Conservation (phyloP, 495 filamentous ascomycete species). For the Penicillium silybi region DNA sequence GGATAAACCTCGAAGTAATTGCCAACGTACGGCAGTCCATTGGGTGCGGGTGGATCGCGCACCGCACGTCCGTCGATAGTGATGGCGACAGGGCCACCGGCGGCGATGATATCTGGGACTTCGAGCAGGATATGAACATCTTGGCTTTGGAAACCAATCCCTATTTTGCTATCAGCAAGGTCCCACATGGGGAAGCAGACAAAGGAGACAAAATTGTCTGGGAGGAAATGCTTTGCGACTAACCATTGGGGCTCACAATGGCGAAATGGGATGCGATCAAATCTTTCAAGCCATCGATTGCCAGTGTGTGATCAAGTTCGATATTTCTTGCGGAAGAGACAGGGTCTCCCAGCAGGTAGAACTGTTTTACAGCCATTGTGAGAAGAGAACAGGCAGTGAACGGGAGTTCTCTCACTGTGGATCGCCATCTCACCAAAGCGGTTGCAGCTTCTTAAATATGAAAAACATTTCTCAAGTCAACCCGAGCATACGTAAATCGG, state of each 20-base stretch:
- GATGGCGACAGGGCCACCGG: conserved; percentile 31
- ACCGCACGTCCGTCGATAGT: conserved; percentile 43
- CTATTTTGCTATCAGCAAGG: conserved; percentile 11
- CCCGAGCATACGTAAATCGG: background rate
- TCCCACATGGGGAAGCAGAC: background rate
- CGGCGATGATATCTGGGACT: conserved; percentile 26
- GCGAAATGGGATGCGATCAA: conserved; percentile 30
- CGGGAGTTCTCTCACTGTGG: background rate
- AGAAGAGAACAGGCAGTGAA: background rate
- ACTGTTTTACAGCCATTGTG: conserved; percentile 29
- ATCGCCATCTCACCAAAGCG: background rate
- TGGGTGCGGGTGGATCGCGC: conserved; percentile 41
- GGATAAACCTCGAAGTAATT: conserved; percentile 54
- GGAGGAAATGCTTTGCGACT: background rate
- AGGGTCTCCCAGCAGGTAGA: conserved; percentile 36
- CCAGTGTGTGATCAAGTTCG: conserved; percentile 16
- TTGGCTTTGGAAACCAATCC: conserved; percentile 36
- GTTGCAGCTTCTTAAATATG: background rate
- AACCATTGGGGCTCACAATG: conserved; percentile 19
- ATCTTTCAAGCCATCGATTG: conserved; percentile 25
- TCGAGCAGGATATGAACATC: conserved; percentile 19
- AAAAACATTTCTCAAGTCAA: background rate
- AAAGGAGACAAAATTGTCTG: background rate
- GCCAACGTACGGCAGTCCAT: conserved; percentile 46
- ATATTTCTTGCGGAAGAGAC: conserved; percentile 24